Conservation (phyloP, 345 rosid genomes). For the Acer campestre region DNA sequence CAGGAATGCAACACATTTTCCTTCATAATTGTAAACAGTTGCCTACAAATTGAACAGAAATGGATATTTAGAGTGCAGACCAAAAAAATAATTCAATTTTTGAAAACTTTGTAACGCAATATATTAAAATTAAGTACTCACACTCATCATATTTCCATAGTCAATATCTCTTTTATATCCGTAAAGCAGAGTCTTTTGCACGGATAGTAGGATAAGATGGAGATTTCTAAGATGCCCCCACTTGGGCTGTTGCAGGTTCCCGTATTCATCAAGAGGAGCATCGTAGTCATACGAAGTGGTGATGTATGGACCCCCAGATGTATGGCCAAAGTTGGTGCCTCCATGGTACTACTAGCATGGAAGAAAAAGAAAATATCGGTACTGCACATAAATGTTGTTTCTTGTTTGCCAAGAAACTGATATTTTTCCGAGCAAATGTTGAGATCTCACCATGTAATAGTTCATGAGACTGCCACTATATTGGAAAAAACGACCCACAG, state of each 20-base stretch:
- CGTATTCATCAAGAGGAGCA: slow-evolving; percentile 50
- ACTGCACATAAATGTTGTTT: not conserved
- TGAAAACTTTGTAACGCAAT: not conserved
- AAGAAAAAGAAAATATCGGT: not conserved
- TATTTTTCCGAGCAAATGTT: not conserved
- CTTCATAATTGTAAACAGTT: slow-evolving; percentile 27
- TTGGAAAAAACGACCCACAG: slow-evolving; percentile 53
- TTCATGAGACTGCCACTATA: slow-evolving; percentile 42
- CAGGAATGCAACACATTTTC: slow-evolving; percentile 37
- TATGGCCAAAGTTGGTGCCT: slow-evolving; percentile 49
- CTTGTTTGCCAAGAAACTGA: not conserved
- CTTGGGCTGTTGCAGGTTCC: slow-evolving; percentile 34
- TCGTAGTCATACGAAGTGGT: slow-evolving; percentile 46
- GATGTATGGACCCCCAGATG: slow-evolving; percentile 50
- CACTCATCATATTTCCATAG: slow-evolving; percentile 19
- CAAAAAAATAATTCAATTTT: not conserved
- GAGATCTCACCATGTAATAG: slow-evolving; percentile 48
- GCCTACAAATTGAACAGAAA: slow-evolving; percentile 22
- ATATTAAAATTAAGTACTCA: not conserved
- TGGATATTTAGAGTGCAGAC: not conserved
- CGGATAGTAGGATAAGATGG: not conserved
- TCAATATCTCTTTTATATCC: slow-evolving; percentile 14
- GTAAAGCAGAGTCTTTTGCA: slow-evolving; percentile 12
- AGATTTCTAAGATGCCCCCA: slow-evolving; percentile 33
- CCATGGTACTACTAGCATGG: slow-evolving; percentile 42